These are phyloP conservation scores for Solanum arcanum DNA, from an alignment of 257 asterid species.

Conservation along the genomic window DNA sequence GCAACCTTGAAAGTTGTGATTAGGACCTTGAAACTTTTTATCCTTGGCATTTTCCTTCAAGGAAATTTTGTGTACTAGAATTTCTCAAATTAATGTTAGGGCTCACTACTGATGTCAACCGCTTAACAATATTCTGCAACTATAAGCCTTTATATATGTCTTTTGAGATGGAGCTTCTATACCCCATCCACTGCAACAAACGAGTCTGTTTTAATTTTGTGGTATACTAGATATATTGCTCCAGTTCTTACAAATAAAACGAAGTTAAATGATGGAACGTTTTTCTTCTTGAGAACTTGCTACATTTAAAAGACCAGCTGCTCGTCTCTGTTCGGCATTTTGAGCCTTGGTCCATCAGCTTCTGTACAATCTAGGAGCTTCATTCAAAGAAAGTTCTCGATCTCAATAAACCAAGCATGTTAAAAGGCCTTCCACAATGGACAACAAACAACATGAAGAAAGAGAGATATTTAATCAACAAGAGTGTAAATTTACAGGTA, in stretches of 20 bases:
- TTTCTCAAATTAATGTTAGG: not conserved
- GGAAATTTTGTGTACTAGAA: conserved; percentile 21
- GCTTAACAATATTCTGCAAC: not conserved
- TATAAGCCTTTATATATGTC: not conserved
- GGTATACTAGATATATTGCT: not conserved
- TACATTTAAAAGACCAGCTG: not conserved
- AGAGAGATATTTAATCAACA: not conserved
- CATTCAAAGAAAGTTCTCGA: not conserved
- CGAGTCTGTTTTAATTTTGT: not conserved
- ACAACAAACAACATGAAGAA: not conserved
- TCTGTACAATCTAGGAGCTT: not conserved
- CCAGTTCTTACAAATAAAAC: not conserved
- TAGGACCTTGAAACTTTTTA: conserved; percentile 53
- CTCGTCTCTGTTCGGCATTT: not conserved
- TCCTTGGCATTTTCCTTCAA: conserved; percentile 76
- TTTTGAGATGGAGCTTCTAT: not conserved
- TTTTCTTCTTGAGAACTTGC: not conserved
- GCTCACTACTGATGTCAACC: not conserved
- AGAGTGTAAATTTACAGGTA: not conserved
- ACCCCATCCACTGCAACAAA: not conserved
- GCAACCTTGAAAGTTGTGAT: conserved; percentile 50
- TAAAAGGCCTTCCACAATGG: not conserved
- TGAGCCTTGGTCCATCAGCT: not conserved
- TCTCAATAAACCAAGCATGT: not conserved
- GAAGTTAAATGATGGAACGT: not conserved